Conservation (phyloP, 371 early-diverging fungal genomes). For the Apophysomyces variabilis region DNA sequence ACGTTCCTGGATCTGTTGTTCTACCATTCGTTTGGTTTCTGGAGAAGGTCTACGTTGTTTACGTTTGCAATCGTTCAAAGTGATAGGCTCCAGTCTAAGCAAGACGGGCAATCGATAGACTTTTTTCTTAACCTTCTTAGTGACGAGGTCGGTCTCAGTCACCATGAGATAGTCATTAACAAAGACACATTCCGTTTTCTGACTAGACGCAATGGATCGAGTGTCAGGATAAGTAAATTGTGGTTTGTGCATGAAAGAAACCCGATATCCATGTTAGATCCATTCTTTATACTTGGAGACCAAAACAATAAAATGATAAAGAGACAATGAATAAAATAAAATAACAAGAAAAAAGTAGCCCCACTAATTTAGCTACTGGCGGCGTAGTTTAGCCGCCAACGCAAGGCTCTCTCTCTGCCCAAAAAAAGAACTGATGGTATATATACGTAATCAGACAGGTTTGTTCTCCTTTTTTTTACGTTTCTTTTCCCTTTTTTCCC, state of each 20-base stretch:
- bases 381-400: not conserved
- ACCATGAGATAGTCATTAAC: slow-evolving; percentile 23
- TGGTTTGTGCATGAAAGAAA: slow-evolving; percentile 3
- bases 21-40: slow-evolving; percentile 14
- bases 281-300: not conserved
- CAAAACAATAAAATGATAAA: not conserved
- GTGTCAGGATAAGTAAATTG: slow-evolving; percentile 13
- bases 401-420: too few relatives aligned
- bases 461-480: slow-evolving; percentile 11
- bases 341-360: slow-evolving; percentile 3
- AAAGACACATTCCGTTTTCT: slow-evolving; percentile 18
- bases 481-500: not conserved
- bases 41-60: slow-evolving; percentile 14
- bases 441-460: not conserved
- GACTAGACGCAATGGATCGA: not conserved
- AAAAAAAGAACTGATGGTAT: too few relatives aligned
- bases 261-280: slow-evolving; percentile 7
- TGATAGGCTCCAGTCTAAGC: slow-evolving; percentile 13
- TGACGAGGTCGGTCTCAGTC: slow-evolving; percentile 17
- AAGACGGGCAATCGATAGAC: slow-evolving; percentile 15
- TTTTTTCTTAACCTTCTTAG: slow-evolving; percentile 17
- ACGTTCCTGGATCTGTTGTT: slow-evolving; percentile 15
- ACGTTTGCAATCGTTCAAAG: not conserved
- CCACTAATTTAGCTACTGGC: not conserved
- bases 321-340: not conserved